Percentiles rank a stretch among this genome's conserved stretches.
Evolutionary conservation across 805 yeast genomes (phyloP).

Genomic region (Helenozyma rhizophorensis): DNA sequence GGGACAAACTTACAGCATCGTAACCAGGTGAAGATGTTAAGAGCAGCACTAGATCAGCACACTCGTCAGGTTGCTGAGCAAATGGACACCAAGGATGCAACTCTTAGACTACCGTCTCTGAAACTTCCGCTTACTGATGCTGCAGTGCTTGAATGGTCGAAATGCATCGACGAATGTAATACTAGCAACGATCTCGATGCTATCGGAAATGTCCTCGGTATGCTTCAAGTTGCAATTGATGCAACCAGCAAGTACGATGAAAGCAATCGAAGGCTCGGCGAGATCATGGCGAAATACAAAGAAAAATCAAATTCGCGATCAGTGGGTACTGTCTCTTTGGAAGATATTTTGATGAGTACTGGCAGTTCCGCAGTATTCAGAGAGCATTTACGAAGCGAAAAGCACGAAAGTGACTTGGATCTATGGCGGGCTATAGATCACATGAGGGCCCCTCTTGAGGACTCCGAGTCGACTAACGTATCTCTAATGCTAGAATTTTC

Average conservation of each 20-base stretch:
- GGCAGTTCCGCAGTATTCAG: slow-evolving; percentile 9
- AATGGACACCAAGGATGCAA: too few species aligned
- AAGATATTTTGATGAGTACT: slow-evolving; percentile 7
- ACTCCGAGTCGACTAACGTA: slow-evolving; percentile 25
- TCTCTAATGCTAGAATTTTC: slow-evolving; percentile 39
- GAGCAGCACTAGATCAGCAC: slow-evolving; percentile 68
- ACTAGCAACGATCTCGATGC: slow-evolving; percentile 1
- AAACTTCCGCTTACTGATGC: slow-evolving; percentile 3
- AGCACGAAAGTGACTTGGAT: slow-evolving; percentile 33
- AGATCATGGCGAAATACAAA: too few species aligned
- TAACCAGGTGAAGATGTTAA: slow-evolving; percentile 64
- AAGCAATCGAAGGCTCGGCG: too few species aligned
- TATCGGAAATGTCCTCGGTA: too few species aligned
- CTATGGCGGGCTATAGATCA: slow-evolving; percentile 67
- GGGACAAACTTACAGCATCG: slow-evolving; percentile 68
- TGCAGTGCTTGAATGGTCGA: slow-evolving; percentile 4
- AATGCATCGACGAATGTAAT: background rate
- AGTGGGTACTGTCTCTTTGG: slow-evolving; percentile 4
- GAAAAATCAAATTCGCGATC: too few species aligned
- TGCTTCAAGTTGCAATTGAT: too few species aligned
- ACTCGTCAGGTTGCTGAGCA: slow-evolving; percentile 21
- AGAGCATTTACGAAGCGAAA: slow-evolving; percentile 10
- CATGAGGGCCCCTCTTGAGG: slow-evolving; percentile 70
- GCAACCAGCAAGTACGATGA: too few species aligned
- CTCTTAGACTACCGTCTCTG: slow-evolving; percentile 2